These are phyloP conservation scores for Chrysophaeum taylorii DNA, from an alignment of 352 stramenopile species.

Conservation along the genomic window DNA sequence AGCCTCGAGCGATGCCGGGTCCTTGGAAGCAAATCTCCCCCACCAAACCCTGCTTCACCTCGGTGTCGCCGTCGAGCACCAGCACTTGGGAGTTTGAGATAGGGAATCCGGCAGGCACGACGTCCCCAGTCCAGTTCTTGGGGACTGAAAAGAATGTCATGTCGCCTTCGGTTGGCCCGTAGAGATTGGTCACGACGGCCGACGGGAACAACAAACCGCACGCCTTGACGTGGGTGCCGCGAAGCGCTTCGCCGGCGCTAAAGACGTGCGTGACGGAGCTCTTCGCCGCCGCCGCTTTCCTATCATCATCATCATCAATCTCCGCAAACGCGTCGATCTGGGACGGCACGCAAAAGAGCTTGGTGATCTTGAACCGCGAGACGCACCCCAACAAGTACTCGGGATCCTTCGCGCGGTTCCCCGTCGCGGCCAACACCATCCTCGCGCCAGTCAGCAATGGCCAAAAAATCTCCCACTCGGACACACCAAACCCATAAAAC, in stretches of 20 bases:
- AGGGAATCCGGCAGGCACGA: background rate
- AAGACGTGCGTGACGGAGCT: background rate
- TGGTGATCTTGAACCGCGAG: background rate
- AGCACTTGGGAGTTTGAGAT: background rate
- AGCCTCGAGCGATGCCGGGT: background rate
- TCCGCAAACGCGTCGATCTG: background rate
- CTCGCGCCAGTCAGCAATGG: background rate
- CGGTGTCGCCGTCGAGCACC: background rate
- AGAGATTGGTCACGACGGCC: background rate
- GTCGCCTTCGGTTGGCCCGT: constrained; percentile 8
- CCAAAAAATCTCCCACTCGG: constrained; percentile 10
- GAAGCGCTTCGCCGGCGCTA: background rate
- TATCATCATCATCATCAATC: background rate
- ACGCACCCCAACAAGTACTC: background rate
- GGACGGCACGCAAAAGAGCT: background rate
- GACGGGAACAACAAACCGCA: background rate
- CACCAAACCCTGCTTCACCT: background rate
- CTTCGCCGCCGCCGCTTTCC: no score
- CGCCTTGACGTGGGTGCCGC: background rate
- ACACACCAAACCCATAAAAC: background rate
- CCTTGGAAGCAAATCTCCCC: background rate
- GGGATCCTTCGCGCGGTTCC: background rate
- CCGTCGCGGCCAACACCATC: background rate
- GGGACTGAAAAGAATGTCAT: background rate
- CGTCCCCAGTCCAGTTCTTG: background rate